Evolutionary conservation across 1,284 basidiomycete genomes (phyloP).

Genomic region (Trametes pubescens): DNA sequence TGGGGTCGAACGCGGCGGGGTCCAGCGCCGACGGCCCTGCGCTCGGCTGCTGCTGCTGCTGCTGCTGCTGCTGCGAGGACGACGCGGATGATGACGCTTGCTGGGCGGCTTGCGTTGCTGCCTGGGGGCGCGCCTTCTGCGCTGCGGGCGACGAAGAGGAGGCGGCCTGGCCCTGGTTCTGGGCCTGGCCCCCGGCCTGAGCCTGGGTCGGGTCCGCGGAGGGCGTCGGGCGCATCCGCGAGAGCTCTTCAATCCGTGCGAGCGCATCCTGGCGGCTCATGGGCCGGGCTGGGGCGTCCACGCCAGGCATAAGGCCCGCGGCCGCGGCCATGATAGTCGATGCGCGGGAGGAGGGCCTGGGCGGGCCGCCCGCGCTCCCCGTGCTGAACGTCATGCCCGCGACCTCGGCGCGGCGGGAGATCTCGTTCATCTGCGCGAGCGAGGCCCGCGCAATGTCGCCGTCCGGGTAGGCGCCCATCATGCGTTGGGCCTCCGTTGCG

Average conservation of each 20-base stretch:
- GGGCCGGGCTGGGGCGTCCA: constrained; percentile 41
- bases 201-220: constrained; percentile 37
- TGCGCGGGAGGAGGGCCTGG: constrained; percentile 39
- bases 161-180: constrained; percentile 20
- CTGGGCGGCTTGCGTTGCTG: constrained; percentile 17
- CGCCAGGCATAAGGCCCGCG: constrained; percentile 41
- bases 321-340: constrained; percentile 45
- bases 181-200: constrained; percentile 28
- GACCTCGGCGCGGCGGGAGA: constrained; percentile 64
- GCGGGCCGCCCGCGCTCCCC: constrained; percentile 23
- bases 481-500: constrained; percentile 63
- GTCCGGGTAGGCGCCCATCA: constrained; percentile 61
- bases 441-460: constrained; percentile 66
- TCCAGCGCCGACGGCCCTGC: constrained; percentile 19
- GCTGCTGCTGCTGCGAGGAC: constrained; percentile 14
- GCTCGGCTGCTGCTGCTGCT: constrained; percentile 16
- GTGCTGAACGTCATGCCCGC: constrained; percentile 50
- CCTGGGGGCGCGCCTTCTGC: constrained; percentile 27
- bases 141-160: constrained; percentile 24
- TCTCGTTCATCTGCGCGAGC: constrained; percentile 79
- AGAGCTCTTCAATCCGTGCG: constrained; percentile 59
- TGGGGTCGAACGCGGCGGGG: constrained; percentile 40
- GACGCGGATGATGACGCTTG: constrained; percentile 14
- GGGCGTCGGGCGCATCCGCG: constrained; percentile 50
- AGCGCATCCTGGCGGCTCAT: constrained; percentile 55